Base-by-base conservation (phyloP, 371 early-diverging fungal species). In the Choanephora cucurbitarum region DNA sequence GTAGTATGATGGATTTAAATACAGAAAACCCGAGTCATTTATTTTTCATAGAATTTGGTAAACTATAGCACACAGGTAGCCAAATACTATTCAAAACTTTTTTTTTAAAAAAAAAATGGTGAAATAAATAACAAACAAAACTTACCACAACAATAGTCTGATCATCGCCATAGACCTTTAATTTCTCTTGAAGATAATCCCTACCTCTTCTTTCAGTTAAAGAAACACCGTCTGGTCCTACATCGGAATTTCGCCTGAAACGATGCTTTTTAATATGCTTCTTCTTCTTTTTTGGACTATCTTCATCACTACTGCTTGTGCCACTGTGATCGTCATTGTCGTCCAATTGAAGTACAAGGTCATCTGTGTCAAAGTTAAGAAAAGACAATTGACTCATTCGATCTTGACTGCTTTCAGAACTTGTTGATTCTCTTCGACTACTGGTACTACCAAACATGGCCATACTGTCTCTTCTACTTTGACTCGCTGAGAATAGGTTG, bases 111-210 rank as follows among this genome's bases (percentile, higher is more conserved):
- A 32, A 15, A 28, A 21, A 22, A 50, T 2, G 7, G 32, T 13
- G 18, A 10, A 52, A 6, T 21, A 28, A 19, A 11, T 18, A 21
- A 32, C 7, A 15, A 22, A 40, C 1, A 9, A 11, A 18, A 48
- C 60, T 72, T 73, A 77, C 77, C 31, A 70, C 64, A 18, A 73
- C 64, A 58, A 77, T 77, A 7, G 69, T 77, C 52, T 73, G 77
- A 48, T 77, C 77, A 57, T 77, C 77, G 6, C 77, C 77, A 57
- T 67, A 63, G 0, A 77, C 65, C 1, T 58, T 59, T 1, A 77
- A 40, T 28, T 65, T 65, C 10, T 77, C 66, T 23, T 63, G 65
- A 6, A 77, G 44, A 52, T 67, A 73, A 10, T 58, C 23, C 45
- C 72, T 56, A 5, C 77, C 74, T 34, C 68, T 55, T 49, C 67